Conservation (phyloP, 805 yeast genomes). For the Kodamaea fukazawae region DNA sequence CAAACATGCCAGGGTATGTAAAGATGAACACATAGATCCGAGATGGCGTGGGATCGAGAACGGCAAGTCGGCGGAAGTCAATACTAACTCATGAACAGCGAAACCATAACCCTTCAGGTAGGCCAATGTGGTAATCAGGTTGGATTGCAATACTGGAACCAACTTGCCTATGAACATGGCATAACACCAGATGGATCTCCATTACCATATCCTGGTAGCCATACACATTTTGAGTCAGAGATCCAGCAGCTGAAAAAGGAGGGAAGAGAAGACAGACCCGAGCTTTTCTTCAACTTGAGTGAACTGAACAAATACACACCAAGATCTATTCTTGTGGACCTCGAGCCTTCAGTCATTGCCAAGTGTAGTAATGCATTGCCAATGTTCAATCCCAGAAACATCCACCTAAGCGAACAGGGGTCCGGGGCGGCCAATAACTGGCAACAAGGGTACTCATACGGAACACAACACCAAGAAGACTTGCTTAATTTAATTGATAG, state of each 20-base stretch:
- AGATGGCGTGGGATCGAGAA: too few relatives aligned
- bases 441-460: slow-evolving; percentile 86
- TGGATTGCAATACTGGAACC: slow-evolving; percentile 91
- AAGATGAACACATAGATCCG: neutral
- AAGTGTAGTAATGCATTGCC: slow-evolving; percentile 53
- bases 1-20: slow-evolving; percentile 29
- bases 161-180: slow-evolving; percentile 83
- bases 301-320: slow-evolving; percentile 83
- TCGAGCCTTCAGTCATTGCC: slow-evolving; percentile 85
- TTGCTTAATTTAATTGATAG: slow-evolving; percentile 80
- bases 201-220: slow-evolving; percentile 28
- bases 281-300: slow-evolving; percentile 74
- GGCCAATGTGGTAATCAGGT: slow-evolving; percentile 98
- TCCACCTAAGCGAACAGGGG: slow-evolving; percentile 76
- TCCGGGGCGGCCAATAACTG: slow-evolving; percentile 96
- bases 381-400: slow-evolving; percentile 79
- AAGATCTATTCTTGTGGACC: slow-evolving; percentile 77
- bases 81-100: slow-evolving; percentile 40
- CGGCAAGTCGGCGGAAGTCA: too few relatives aligned
- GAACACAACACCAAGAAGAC: slow-evolving; percentile 64
- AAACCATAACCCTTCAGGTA: slow-evolving; percentile 66
- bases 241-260: slow-evolving; percentile 10
- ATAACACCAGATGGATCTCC: slow-evolving; percentile 63
- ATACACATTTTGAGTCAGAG: slow-evolving; percentile 9
- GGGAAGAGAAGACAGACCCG: slow-evolving; percentile 68